Conservation (phyloP, 306 rosid genomes). For the Vigna reflexopilosa region DNA sequence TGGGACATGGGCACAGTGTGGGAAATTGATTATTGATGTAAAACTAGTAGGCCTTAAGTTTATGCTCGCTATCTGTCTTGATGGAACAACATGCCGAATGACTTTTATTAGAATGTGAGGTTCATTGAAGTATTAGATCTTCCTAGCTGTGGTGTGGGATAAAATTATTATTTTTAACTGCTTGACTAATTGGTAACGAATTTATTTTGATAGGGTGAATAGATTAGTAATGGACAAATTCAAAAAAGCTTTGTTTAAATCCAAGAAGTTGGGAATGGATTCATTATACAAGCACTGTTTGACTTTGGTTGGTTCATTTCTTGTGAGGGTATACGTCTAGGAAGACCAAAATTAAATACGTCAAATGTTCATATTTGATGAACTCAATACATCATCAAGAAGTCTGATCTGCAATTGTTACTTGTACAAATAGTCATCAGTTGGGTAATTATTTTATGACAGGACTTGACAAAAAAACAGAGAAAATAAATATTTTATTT, state of each 20-base stretch:
- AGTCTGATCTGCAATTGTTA: background rate
- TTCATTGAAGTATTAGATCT: conserved; percentile 11
- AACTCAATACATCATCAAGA: background rate
- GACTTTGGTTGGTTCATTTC: background rate
- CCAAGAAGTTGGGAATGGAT: background rate
- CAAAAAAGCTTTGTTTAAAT: background rate
- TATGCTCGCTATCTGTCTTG: background rate
- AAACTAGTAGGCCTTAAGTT: background rate
- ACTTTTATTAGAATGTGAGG: background rate
- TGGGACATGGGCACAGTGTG: background rate
- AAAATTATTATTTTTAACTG: conserved; percentile 2
- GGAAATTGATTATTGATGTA: conserved; percentile 6
- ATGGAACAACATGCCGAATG: conserved; percentile 19
- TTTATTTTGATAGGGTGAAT: background rate
- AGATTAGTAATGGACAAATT: background rate
- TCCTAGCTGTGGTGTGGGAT: background rate
- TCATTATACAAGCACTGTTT: background rate
- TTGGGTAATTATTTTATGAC: background rate
- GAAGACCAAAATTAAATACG: background rate
- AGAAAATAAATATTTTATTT: too few relatives aligned
- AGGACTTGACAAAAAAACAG: background rate
- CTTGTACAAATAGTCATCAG: background rate
- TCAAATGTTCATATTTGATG: background rate
- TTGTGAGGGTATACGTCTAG: background rate
- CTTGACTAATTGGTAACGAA: conserved; percentile 21